These are phyloP conservation scores for Saccharomycopsis fibuligera DNA, from an alignment of 805 yeast species.

Conservation along the genomic window DNA sequence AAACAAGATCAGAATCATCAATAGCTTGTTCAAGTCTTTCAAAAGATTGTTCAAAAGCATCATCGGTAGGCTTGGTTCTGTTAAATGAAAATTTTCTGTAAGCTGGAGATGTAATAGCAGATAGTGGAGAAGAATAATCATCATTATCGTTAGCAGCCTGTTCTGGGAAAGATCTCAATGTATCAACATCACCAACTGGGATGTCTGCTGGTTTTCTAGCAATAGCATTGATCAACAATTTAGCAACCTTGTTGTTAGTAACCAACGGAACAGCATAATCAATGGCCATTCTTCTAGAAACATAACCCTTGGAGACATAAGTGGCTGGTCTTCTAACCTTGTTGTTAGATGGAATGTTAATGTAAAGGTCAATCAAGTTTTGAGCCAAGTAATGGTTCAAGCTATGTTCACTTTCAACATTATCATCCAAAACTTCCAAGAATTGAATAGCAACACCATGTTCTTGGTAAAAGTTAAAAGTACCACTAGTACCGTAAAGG, in stretches of 20 bases:
- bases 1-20: constrained; percentile 66
- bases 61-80: constrained; percentile 4
- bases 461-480: constrained; percentile 97
- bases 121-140: background rate
- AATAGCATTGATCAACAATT: constrained; percentile 89
- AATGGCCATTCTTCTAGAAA: constrained; percentile 99
- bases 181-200: constrained; percentile 20
- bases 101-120: constrained; percentile 8
- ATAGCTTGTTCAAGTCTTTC: constrained; percentile 41
- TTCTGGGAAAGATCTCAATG: constrained; percentile 19
- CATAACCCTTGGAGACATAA: constrained; percentile 95
- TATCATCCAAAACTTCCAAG: constrained; percentile 72
- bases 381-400: constrained; percentile 94
- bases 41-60: constrained; percentile 25
- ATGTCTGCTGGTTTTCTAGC: constrained; percentile 44
- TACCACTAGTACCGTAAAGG: constrained; percentile 96
- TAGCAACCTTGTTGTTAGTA: constrained; percentile 96
- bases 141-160: background rate
- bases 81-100: constrained; percentile 18
- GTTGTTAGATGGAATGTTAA: constrained; percentile 94
- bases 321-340: constrained; percentile 98
- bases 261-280: constrained; percentile 97
- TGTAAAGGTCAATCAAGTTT: constrained; percentile 91
- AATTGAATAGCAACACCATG: constrained; percentile 92
- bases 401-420: constrained; percentile 81